Base-by-base conservation (phyloP, 768 basidiomycete species). In the Termitomyces sp. region DNA sequence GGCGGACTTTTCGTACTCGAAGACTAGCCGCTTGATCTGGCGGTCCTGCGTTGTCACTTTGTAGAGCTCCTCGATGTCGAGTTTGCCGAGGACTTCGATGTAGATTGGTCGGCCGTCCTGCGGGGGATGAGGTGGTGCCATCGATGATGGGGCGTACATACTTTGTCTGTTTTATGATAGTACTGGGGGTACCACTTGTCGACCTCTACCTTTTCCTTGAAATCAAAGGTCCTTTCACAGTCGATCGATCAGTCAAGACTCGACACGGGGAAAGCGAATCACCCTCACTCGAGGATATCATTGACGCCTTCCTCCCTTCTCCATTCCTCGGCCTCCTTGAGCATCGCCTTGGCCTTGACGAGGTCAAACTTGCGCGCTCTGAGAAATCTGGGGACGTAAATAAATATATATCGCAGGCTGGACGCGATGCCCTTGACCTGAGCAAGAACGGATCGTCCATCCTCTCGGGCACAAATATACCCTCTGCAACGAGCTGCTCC, bases 111-210 rank as follows among this genome's bases (percentile, higher is more conserved):
- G 87, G 20, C 96, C 96, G 63, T 97, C 94, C 92, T 94, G 66
- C 10, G 20, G 7, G 10, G 9, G 35, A 52, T 28, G 11, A 50
- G 35, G 54, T 49, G 33, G 62, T 48, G 47, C 50, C 40, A 52
- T 40, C 41, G 38, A 40, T 41, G 54, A 13, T 32, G 13, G 6
- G 46, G 30, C 30, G 30, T 30, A 30, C 77, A 40, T 55, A 93
- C 93, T 79, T 88, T 94, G 79, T 98, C 96, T 63, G 79, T 89
- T 77, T 92, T 95, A 77, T 98, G 96, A 71, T 98, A 97, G 73
- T 83, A 97, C 66, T 96, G 94, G 2, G 95, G 94, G 67, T 97
- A 98, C 66, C 89, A 93, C 74, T 91, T 89, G 79, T 94, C 84
- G 8, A 98, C 94, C 64, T 85, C 79, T 38, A 71, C 73, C 67